Evolutionary conservation across 108 stramenopile species (phyloP).

Genomic region (Nannochloropsis gaditana): DNA sequence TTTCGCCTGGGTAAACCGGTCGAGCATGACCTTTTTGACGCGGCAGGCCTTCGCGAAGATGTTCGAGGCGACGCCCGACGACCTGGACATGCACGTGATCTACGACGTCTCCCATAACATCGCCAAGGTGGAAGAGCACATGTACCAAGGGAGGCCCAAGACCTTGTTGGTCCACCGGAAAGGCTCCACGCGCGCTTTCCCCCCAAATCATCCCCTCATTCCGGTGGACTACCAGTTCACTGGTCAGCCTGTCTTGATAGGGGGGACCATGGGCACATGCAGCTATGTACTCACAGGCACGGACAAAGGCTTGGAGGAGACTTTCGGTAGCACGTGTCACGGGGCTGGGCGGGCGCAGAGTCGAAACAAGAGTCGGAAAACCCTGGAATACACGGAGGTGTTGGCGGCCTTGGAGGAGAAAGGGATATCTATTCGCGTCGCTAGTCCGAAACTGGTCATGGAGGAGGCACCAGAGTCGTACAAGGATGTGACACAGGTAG

Average conservation of each 20-base stretch:
- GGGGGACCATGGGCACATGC: slow-evolving; percentile 81
- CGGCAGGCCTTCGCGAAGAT: slow-evolving; percentile 71
- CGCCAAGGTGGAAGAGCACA: slow-evolving; percentile 75
- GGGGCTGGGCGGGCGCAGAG: slow-evolving; percentile 74
- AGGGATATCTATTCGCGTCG: slow-evolving; percentile 74
- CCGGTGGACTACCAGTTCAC: slow-evolving; percentile 74
- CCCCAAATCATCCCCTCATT: slow-evolving; percentile 72
- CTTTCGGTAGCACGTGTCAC: slow-evolving; percentile 77
- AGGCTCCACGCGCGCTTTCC: slow-evolving; percentile 73
- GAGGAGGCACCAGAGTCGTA: slow-evolving; percentile 61
- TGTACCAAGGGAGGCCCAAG: slow-evolving; percentile 62
- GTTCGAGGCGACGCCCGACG: slow-evolving; percentile 67
- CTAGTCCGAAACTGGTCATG: slow-evolving; percentile 78
- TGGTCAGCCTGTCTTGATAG: slow-evolving; percentile 74
- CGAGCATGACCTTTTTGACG: slow-evolving; percentile 67
- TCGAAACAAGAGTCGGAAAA: slow-evolving; percentile 63
- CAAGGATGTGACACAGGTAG: slow-evolving; percentile 65
- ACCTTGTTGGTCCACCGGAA: slow-evolving; percentile 76
- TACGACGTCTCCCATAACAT: slow-evolving; percentile 81
- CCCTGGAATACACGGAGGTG: slow-evolving; percentile 60
- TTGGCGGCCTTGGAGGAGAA: slow-evolving; percentile 58
- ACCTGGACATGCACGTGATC: slow-evolving; percentile 74
- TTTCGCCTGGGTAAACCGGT: slow-evolving; percentile 79
- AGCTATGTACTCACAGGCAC: slow-evolving; percentile 66
- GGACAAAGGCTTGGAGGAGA: slow-evolving; percentile 69